Evolutionary conservation across 1,284 basidiomycete genomes (phyloP), one percentile per base, ranked within the genome.

Genomic region (Tilletiaria anomala): DNA sequence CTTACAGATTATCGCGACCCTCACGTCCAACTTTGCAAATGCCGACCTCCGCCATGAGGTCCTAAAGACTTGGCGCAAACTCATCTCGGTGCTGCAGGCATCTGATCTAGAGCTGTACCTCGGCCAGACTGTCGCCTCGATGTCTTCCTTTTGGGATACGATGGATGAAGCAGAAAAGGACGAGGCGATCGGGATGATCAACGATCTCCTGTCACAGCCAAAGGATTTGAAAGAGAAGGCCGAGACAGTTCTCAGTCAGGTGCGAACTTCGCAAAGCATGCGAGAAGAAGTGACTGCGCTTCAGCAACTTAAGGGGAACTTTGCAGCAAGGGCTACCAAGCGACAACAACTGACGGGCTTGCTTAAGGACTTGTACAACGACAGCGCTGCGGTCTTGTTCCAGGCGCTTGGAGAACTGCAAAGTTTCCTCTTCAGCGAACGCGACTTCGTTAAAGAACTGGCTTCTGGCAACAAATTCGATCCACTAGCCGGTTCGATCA

Each of bases 391-490:
- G 32, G 12, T 12, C 32, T 8, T 35, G 19, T 21, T 40, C 17
- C 81, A 83, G 43, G 80, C 84, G 0, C 72, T 96, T 19, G 69
- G 72, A 6, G 91, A 96, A 61, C 71, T 96, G 37, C 80, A 78
- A 47, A 60, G 29, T 17, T 68, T 54, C 48, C 54, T 64, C 8
- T 26, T 31, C 17, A 44, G 47, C 32, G 49, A 54, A 19, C 50
- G 48, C 8, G 43, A 29, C 4, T 58, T 51, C 45, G 46, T 66
- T 31, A 47, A 56, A 21, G 36, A 37, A 3, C 42, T 45, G 34
- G 57, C 53, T 1, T 61, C 40, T 20, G 65, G 54, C 38, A 82
- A 1, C 78, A 73, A 78, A 3, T 99, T 97, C 65, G 80, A 89
- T 64, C 75, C 80, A 0, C 65, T 80, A 17, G 73, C 89, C 15